Evolutionary conservation across 2,329 filamentous ascomycete genomes (phyloP).

Genomic region (Cordyceps militaris): DNA sequence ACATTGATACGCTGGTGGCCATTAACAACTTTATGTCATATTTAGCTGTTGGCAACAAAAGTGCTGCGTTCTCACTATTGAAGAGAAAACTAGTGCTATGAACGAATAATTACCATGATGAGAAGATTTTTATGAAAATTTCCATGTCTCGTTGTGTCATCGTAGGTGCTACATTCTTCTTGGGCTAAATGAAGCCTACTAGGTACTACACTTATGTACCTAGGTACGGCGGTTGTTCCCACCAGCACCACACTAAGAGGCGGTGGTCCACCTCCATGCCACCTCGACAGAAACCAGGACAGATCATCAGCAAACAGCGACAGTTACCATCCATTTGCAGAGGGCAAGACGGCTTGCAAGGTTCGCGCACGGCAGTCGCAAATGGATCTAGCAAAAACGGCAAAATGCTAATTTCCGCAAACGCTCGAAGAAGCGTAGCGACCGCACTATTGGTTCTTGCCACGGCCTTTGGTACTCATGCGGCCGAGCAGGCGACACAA

Average conservation of each 20-base stretch:
- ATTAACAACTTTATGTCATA: conserved; percentile 28
- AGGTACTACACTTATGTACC: no score
- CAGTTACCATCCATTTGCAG: background rate
- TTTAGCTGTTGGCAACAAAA: conserved; percentile 24
- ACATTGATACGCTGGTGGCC: conserved; percentile 25
- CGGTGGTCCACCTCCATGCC: background rate
- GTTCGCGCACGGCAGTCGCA: background rate
- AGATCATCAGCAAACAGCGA: background rate
- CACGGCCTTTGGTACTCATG: background rate
- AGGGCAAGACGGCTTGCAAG: background rate
- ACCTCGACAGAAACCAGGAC: background rate
- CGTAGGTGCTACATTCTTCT: no score
- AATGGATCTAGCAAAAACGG: background rate
- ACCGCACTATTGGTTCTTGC: background rate
- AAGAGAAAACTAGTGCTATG: conserved; percentile 21
- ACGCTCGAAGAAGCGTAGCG: background rate
- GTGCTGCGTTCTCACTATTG: conserved; percentile 22
- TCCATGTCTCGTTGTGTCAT: no score
- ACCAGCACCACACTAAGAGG: no score
- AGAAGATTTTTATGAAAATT: background rate
- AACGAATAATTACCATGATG: background rate
- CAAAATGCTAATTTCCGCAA: background rate
- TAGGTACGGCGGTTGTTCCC: no score
- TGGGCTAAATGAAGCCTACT: no score
- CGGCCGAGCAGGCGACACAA: conserved; percentile 5